Base-by-base conservation (phyloP, 306 rosid species). In the Leucaena leucocephala region DNA sequence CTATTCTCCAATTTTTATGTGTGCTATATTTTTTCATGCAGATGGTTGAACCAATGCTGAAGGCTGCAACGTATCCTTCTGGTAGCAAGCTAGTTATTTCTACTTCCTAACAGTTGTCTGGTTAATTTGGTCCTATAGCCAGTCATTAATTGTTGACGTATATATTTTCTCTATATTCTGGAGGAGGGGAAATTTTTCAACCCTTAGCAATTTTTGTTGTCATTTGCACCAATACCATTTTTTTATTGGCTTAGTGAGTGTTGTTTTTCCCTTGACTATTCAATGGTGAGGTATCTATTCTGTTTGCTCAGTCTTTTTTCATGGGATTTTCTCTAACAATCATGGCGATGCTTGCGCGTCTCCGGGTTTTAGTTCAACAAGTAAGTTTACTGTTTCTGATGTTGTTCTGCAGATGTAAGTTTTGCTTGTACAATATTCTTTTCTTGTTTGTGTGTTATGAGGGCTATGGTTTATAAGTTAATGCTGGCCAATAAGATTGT, bases 21-120 rank as follows among this genome's bases (percentile, higher is more conserved):
- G 1, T 75, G 52, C 27, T 67, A 4, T 71, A 22, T 83, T 85
- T 82, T 77, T 14, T 71, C 39, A 36, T 88, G 89, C 97, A 94
- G 97, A 94, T 92, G 93, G 92, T 87, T 84, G 97, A 91, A 83
- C 89, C 98, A 75, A 88, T 94, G 75, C 62, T 94, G 75, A 94
- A 88, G 89, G 97, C 97, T 68, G 97, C 97, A 40, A 72, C 78
- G 92, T 94, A 92, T 94, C 97, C 97, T 74, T 54, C 43, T 34
- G 36, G 6, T 79, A 27, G 39, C 27, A 72, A 73, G 21, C 76
- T 61, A 54, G 39, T 64, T 77, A 48, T 54, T 34, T 49, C 46
- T 46, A 12, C 52, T 46, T 46, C 16, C 1, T 58, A 63, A 80
- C 50, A 7, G 19, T 52, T 57, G 72, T 43, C 21, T 68, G 52